These are phyloP conservation scores for Pseudocercospora crystallina DNA, from an alignment of 2,329 filamentous ascomycete genomes.

Conservation along the genomic window DNA sequence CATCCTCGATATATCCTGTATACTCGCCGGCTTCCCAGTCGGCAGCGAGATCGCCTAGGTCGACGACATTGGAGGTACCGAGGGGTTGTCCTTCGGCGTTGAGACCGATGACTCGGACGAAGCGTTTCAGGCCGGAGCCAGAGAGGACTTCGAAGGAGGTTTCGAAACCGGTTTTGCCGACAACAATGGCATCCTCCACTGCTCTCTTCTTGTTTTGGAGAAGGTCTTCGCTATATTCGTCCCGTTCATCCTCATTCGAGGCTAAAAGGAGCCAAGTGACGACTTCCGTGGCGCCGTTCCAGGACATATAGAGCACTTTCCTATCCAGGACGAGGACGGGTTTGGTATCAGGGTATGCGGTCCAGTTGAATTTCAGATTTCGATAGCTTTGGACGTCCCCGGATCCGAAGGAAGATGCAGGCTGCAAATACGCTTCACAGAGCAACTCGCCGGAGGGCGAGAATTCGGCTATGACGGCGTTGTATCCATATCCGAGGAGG, in stretches of 20 bases:
- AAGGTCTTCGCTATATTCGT: not conserved
- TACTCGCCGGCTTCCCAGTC: not conserved
- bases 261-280: conserved; percentile 48
- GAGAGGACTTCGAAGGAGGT: conserved; percentile 9
- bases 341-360: conserved; percentile 32
- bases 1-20: not conserved
- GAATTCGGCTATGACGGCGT: conserved; percentile 41
- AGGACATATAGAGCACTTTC: conserved; percentile 48
- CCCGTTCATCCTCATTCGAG: conserved; percentile 10
- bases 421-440: conserved; percentile 53
- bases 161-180: conserved; percentile 21
- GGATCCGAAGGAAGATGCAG: conserved; percentile 45
- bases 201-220: conserved; percentile 7
- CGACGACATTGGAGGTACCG: conserved; percentile 15
- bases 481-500: conserved; percentile 56
- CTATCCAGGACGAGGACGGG: conserved; percentile 27
- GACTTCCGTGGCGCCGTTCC: conserved; percentile 50
- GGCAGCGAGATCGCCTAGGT: conserved; percentile 12
- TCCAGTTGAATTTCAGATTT: conserved; percentile 53
- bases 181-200: conserved; percentile 12
- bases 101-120: conserved; percentile 26
- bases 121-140: conserved; percentile 12
- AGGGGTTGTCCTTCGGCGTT: conserved; percentile 19
- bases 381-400: conserved; percentile 50
- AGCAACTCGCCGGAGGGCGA: conserved; percentile 48